Evolutionary conservation across 768 basidiomycete genomes (phyloP).

Genomic region (Pleurotus sapidus): DNA sequence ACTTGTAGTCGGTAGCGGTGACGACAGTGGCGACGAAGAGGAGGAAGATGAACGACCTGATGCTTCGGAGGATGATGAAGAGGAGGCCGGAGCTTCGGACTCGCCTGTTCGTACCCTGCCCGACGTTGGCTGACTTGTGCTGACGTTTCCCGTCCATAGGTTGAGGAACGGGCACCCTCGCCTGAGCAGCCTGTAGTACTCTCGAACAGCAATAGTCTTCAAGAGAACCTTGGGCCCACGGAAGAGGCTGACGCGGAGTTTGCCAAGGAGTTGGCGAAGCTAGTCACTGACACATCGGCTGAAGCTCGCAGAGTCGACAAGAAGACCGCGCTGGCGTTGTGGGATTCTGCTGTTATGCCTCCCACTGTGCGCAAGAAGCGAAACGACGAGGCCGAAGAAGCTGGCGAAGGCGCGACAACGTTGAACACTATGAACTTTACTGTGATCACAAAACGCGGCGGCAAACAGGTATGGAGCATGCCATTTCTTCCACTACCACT

Average conservation of each 20-base stretch:
- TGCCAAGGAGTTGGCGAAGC: conserved; percentile 91
- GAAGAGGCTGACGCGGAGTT: conserved; percentile 94
- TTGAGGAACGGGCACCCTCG: conserved; percentile 71
- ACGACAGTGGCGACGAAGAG: conserved; percentile 62
- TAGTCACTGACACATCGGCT: conserved; percentile 83
- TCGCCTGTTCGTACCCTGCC: conserved; percentile 45
- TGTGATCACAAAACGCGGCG: conserved; percentile 88
- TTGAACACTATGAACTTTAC: conserved; percentile 84
- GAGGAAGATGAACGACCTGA: conserved; percentile 46
- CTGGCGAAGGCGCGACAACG: conserved; percentile 17
- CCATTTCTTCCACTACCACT: not conserved
- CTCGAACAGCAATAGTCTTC: conserved; percentile 47
- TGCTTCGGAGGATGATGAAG: conserved; percentile 62
- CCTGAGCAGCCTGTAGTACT: conserved; percentile 81
- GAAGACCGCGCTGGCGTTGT: conserved; percentile 80
- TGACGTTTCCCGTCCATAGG: conserved; percentile 27
- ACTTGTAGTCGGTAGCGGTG: conserved; percentile 24
- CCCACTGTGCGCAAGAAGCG: conserved; percentile 65
- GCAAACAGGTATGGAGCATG: conserved; percentile 68
- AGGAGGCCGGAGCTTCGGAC: conserved; percentile 50
- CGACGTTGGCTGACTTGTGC: not conserved
- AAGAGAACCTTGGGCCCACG: conserved; percentile 77
- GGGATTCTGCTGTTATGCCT: conserved; percentile 84
- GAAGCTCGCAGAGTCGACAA: conserved; percentile 87
- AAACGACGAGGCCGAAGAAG: conserved; percentile 51